phyloP scores from a whole-genome alignment of 495 filamentous ascomycete genomes.

The Aspergillus leporis region DNA sequence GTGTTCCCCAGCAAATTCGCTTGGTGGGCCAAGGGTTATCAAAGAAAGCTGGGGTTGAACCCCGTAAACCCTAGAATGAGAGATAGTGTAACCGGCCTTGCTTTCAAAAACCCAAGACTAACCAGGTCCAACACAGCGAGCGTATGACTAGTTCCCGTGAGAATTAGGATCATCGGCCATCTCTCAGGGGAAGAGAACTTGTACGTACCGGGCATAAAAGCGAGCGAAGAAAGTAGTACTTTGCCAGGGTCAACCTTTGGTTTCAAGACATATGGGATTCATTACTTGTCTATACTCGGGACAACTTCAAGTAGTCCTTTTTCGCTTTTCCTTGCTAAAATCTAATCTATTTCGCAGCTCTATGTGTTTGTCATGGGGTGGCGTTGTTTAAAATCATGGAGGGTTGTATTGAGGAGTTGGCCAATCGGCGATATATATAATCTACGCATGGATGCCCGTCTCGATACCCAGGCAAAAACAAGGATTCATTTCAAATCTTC shows the following conservation, averaged over 20 bases:
- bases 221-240: no score
- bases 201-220: no score
- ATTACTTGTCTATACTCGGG: no score
- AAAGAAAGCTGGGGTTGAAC: neutral
- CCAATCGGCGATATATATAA: constrained; percentile 1
- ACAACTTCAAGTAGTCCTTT: no score
- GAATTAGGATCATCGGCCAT: neutral
- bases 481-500: no score
- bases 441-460: neutral
- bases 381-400: neutral
- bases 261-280: no score
- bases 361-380: neutral
- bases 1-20: neutral
- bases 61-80: neutral
- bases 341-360: neutral
- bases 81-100: neutral
- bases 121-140: no score
- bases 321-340: no score
- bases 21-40: neutral
- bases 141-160: neutral
- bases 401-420: neutral
- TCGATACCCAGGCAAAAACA: neutral
- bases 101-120: neutral
- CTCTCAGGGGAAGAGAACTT: no score
- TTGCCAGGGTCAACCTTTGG: no score